Evolutionary conservation across 768 basidiomycete genomes (phyloP).

Genomic region (Phylloporus scabripes): DNA sequence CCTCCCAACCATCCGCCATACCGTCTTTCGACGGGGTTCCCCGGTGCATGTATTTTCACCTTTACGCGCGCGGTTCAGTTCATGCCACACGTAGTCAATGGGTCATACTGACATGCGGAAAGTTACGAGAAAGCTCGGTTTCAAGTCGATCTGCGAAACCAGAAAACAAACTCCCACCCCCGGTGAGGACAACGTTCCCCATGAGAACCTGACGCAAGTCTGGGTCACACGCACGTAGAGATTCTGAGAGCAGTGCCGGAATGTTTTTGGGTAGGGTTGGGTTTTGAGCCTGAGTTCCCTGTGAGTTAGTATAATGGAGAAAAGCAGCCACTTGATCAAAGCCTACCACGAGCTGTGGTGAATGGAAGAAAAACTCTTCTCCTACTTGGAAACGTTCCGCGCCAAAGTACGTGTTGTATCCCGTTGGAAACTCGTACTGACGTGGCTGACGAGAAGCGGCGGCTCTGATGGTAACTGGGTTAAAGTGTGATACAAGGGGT

Average conservation of each 20-base stretch:
- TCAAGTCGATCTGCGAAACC: conserved; percentile 83
- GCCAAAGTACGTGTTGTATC: conserved; percentile 81
- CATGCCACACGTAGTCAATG: background rate
- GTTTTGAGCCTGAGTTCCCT: conserved; percentile 41
- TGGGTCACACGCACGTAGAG: conserved; percentile 81
- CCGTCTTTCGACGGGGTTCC: conserved; percentile 82
- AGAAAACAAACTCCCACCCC: conserved; percentile 81
- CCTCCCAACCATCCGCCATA: conserved; percentile 97
- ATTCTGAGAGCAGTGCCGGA: conserved; percentile 67
- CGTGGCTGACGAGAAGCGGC: conserved; percentile 52
- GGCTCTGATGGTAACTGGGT: conserved; percentile 36
- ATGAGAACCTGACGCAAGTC: conserved; percentile 88
- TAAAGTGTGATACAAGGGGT: background rate
- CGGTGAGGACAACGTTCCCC: conserved; percentile 93
- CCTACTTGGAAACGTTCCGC: conserved; percentile 77
- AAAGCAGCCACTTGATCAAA: background rate
- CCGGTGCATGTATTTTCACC: conserved; percentile 90
- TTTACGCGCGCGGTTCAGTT: conserved; percentile 32
- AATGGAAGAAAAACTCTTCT: conserved; percentile 85
- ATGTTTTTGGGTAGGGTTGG: conserved; percentile 71
- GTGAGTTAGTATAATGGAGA: conserved; percentile 5
- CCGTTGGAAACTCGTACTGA: conserved; percentile 94
- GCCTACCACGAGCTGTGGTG: conserved; percentile 47
- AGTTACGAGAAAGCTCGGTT: conserved; percentile 65
- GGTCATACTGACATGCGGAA: conserved; percentile 63